These are phyloP conservation scores for Sugiyamaella xylanicola DNA, from an alignment of 1,139 yeast species.

Conservation along the genomic window DNA sequence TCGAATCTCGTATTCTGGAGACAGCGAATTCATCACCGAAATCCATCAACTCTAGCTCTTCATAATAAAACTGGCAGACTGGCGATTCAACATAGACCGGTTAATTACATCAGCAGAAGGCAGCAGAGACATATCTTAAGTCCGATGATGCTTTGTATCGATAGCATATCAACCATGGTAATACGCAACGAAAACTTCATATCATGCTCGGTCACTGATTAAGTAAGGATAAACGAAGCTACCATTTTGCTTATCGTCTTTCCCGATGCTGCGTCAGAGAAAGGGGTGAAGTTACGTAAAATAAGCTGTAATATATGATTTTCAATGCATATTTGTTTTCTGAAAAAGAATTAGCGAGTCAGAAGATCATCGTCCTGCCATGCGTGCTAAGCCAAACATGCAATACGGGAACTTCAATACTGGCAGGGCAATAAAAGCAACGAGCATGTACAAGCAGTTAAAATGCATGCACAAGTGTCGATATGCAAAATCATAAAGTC, in stretches of 20 bases:
- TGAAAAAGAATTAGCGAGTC: not conserved
- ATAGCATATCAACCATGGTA: too few relatives aligned
- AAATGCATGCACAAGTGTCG: not conserved
- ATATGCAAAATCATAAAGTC: not conserved
- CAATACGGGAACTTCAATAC: not conserved
- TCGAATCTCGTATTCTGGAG: not conserved
- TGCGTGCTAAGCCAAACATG: conserved; percentile 1
- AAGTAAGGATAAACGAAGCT: not conserved
- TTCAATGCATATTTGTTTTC: not conserved
- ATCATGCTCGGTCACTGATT: not conserved
- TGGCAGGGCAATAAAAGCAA: not conserved
- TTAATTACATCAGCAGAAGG: not conserved
- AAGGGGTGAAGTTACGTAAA: not conserved
- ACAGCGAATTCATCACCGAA: not conserved
- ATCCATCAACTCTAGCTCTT: not conserved
- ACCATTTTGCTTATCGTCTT: too few relatives aligned
- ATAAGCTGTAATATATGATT: not conserved
- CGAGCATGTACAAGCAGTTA: not conserved
- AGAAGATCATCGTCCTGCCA: not conserved
- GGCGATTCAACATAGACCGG: too few relatives aligned
- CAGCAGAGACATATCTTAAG: not conserved
- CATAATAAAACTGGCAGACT: too few relatives aligned
- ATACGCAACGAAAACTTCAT: too few relatives aligned
- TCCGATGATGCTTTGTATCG: too few relatives aligned
- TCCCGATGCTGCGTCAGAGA: too few relatives aligned